Evolutionary conservation across 139 green algal genomes (phyloP).

Genomic region (Chlorella sp.): DNA sequence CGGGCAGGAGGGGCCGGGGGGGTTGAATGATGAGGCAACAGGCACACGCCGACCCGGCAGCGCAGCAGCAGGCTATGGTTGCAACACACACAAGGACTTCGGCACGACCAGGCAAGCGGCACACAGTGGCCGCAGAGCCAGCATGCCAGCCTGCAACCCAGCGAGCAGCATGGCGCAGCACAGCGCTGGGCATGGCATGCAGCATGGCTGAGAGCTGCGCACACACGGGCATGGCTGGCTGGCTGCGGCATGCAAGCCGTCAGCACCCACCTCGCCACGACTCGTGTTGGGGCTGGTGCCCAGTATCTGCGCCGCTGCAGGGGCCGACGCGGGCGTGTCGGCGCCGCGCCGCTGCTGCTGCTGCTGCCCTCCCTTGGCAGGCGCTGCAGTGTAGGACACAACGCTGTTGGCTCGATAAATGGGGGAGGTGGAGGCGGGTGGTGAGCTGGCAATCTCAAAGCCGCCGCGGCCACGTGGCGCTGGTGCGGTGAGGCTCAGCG

Average conservation of each 20-base stretch:
- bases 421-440: slow-evolving; percentile 24
- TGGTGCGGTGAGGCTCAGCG: slow-evolving; percentile 17
- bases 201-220: neutral
- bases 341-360: slow-evolving; percentile 2
- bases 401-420: slow-evolving; percentile 42
- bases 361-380: neutral
- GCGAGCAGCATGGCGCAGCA: neutral
- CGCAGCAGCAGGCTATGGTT: neutral
- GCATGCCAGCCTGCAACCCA: no score
- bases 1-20: neutral
- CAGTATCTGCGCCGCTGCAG: neutral
- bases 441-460: slow-evolving; percentile 19
- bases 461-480: neutral
- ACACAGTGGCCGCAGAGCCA: neutral
- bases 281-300: slow-evolving; percentile 31
- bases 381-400: slow-evolving; percentile 27
- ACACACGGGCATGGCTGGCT: neutral
- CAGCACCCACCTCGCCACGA: slow-evolving; percentile 21
- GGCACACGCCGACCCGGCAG: neutral
- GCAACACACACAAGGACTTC: neutral
- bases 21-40: neutral
- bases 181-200: neutral
- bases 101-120: neutral
- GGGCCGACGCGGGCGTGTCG: slow-evolving; percentile 17
- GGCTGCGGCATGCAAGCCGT: neutral